A percentile compares a stretch with the other conserved stretches of the same genome.
Conservation (phyloP, 805 yeast genomes). For the Brettanomyces sp. region DNA sequence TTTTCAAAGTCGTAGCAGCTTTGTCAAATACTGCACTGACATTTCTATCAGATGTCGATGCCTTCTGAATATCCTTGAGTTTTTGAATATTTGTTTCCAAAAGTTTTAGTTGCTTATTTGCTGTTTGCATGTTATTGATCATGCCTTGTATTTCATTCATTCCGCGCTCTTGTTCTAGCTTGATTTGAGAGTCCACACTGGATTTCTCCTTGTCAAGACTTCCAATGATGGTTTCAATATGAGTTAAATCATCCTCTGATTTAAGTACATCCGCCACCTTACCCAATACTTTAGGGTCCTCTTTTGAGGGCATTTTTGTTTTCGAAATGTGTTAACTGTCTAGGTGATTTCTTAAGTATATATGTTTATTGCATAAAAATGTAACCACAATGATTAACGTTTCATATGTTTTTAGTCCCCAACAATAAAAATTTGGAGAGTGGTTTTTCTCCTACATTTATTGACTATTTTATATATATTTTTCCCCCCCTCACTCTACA, state of each 20-base stretch:
- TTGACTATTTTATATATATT: not conserved
- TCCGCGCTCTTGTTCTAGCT: constrained; percentile 52
- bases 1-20: constrained; percentile 61
- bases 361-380: not conserved
- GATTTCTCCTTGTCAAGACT: constrained; percentile 63
- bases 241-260: constrained; percentile 39
- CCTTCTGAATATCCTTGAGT: constrained; percentile 29
- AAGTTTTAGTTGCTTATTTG: constrained; percentile 37
- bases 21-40: constrained; percentile 62
- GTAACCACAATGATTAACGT: not conserved
- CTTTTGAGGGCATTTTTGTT: not conserved
- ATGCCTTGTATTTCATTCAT: constrained; percentile 13
- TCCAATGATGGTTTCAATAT: constrained; percentile 41
- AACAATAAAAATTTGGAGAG: not conserved
- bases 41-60: constrained; percentile 49
- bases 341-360: not conserved
- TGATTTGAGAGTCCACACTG: constrained; percentile 65
- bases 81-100: constrained; percentile 31
- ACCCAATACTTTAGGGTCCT: constrained; percentile 4
- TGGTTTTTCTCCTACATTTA: not conserved
- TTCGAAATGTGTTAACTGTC: not conserved
- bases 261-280: constrained; percentile 18
- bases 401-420: not conserved
- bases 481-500: not conserved
- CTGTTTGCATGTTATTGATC: constrained; percentile 15